Conservation (phyloP, 176 grass and related monocot genomes). For the Tillandsia fasciculata region DNA sequence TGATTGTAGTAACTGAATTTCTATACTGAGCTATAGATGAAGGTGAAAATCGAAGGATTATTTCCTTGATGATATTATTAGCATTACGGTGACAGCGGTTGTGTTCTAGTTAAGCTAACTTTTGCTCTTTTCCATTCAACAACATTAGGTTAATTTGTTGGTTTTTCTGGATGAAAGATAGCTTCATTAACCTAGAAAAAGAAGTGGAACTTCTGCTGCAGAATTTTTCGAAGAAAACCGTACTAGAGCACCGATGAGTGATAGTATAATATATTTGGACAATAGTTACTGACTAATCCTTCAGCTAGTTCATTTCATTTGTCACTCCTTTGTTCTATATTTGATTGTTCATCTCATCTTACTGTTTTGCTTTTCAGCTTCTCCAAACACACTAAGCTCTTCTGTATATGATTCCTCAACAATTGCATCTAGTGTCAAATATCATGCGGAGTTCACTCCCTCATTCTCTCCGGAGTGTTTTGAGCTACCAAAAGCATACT, state of each 20-base stretch:
- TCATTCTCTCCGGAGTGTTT: conserved; percentile 73
- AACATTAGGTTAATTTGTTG: too few relatives aligned
- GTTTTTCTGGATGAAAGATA: too few relatives aligned
- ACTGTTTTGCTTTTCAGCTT: conserved; percentile 35
- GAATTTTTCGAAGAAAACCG: background rate
- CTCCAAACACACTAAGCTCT: conserved; percentile 30
- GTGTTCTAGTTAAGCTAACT: too few relatives aligned
- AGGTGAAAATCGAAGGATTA: too few relatives aligned
- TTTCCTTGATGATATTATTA: too few relatives aligned
- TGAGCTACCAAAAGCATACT: conserved; percentile 64
- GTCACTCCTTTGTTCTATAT: background rate
- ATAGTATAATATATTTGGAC: too few relatives aligned
- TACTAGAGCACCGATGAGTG: too few relatives aligned
- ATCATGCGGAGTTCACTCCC: conserved; percentile 83
- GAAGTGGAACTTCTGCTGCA: background rate
- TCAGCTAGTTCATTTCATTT: background rate
- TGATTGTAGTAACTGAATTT: background rate
- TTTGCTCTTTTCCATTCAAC: too few relatives aligned
- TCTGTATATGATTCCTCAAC: conserved; percentile 39
- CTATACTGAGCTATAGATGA: too few relatives aligned
- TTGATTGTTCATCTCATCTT: background rate
- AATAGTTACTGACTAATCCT: too few relatives aligned
- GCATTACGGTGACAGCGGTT: too few relatives aligned
- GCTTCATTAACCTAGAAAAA: too few relatives aligned
- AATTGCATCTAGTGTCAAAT: conserved; percentile 85